Conservation (phyloP, 73 alveolate genomes). For the Tetrahymena thermophila region DNA sequence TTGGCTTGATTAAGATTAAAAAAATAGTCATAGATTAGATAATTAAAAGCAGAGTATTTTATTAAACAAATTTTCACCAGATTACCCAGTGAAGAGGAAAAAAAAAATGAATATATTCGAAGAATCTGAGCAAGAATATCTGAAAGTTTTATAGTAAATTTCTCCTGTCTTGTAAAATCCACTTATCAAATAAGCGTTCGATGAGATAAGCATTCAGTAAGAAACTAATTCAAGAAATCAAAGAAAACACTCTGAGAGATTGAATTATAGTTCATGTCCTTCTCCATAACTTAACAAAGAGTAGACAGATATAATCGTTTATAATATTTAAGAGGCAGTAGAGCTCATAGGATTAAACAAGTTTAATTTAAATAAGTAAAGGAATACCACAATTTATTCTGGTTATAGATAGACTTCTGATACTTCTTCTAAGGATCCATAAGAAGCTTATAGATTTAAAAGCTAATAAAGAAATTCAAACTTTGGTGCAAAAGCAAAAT, state of each 20-base stretch:
- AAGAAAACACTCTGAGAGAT: neutral
- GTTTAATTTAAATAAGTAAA: neutral
- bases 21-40: neutral
- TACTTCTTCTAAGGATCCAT: neutral
- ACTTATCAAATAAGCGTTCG: neutral
- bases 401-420: neutral
- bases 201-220: neutral
- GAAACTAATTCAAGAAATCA: neutral
- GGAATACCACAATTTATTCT: neutral
- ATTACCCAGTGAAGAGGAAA: neutral
- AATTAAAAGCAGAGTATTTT: neutral
- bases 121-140: neutral
- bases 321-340: neutral
- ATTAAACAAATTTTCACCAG: neutral
- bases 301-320: neutral
- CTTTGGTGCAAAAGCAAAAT: no score
- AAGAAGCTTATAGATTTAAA: neutral
- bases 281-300: neutral
- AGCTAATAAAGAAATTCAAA: neutral
- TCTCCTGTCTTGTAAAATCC: neutral
- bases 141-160: neutral
- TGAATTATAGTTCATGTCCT: neutral
- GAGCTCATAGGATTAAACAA: neutral
- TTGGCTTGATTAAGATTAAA: neutral
- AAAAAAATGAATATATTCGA: neutral